phyloP scores from a whole-genome alignment of 1,284 basidiomycete species.

The Ustilago loliicola region DNA sequence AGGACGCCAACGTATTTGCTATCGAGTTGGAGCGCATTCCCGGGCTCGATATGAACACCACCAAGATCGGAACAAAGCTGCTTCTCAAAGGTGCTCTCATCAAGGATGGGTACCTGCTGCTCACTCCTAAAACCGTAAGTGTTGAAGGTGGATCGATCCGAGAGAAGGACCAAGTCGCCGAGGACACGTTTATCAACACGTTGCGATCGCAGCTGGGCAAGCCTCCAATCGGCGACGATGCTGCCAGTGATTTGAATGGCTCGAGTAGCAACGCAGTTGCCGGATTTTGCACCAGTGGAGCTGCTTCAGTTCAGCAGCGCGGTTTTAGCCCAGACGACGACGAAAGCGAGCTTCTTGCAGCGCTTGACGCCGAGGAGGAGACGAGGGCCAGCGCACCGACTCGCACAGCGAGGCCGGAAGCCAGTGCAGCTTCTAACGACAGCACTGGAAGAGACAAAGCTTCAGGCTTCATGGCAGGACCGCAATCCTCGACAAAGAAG shows the following conservation, averaged over 20 bases:
- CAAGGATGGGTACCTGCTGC: conserved; percentile 31
- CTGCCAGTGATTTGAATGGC: neutral
- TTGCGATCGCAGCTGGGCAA: conserved; percentile 36
- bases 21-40: conserved; percentile 38
- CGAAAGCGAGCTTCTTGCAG: conserved; percentile 40
- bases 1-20: conserved; percentile 82
- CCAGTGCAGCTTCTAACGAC: neutral
- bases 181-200: conserved; percentile 31
- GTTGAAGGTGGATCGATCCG: conserved; percentile 35
- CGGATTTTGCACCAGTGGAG: neutral
- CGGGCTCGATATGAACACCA: conserved; percentile 46
- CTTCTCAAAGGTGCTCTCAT: conserved; percentile 33
- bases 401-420: neutral
- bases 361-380: conserved; percentile 33
- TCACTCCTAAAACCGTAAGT: conserved; percentile 24
- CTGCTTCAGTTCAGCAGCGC: neutral
- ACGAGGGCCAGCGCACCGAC: neutral
- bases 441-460: neutral
- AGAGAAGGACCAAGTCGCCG: conserved; percentile 24
- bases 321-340: conserved; percentile 41
- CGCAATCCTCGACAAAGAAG: neutral
- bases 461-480: neutral
- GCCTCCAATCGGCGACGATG: neutral
- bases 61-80: conserved; percentile 39
- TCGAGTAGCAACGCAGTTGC: neutral